A percentile compares a stretch with the other conserved stretches of the same genome.
phyloP scores from a whole-genome alignment of 495 filamentous ascomycete genomes.

The Cairneyella variabilis region DNA sequence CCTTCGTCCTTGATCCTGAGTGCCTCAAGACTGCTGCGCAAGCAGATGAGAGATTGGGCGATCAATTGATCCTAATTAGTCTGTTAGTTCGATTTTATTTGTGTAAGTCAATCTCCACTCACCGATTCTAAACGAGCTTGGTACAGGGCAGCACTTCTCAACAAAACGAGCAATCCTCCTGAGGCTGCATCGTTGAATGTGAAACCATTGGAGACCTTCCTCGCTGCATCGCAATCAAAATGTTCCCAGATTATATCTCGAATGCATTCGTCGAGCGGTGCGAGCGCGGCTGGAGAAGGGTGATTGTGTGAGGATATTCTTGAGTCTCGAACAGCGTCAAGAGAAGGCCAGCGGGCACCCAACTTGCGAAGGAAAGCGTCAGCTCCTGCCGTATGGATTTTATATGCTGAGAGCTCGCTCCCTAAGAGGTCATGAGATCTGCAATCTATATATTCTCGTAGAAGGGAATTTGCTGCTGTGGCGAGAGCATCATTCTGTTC shows the following conservation, averaged over 20 bases:
- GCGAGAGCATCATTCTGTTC: too few relatives aligned
- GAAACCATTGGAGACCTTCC: slow-evolving; percentile 10
- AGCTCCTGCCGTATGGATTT: too few relatives aligned
- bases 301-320: slow-evolving; percentile 28
- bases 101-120: slow-evolving; percentile 1
- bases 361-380: slow-evolving; percentile 28
- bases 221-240: neutral
- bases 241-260: slow-evolving; percentile 29
- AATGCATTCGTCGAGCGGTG: slow-evolving; percentile 17
- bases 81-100: neutral
- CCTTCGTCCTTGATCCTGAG: slow-evolving; percentile 26
- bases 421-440: slow-evolving; percentile 24
- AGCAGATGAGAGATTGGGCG: slow-evolving; percentile 30
- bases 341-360: slow-evolving; percentile 20
- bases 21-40: slow-evolving; percentile 29
- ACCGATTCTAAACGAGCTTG: slow-evolving; percentile 31
- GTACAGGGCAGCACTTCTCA: slow-evolving; percentile 30
- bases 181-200: slow-evolving; percentile 37
- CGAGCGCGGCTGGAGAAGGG: slow-evolving; percentile 20
- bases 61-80: slow-evolving; percentile 28
- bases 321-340: slow-evolving; percentile 22
- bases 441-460: neutral
- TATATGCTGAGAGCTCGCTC: slow-evolving; percentile 26
- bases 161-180: slow-evolving; percentile 30
- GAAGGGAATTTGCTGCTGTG: too few relatives aligned